Base-by-base conservation (phyloP, 139 green algal genomes). In the Chara braunii region DNA sequence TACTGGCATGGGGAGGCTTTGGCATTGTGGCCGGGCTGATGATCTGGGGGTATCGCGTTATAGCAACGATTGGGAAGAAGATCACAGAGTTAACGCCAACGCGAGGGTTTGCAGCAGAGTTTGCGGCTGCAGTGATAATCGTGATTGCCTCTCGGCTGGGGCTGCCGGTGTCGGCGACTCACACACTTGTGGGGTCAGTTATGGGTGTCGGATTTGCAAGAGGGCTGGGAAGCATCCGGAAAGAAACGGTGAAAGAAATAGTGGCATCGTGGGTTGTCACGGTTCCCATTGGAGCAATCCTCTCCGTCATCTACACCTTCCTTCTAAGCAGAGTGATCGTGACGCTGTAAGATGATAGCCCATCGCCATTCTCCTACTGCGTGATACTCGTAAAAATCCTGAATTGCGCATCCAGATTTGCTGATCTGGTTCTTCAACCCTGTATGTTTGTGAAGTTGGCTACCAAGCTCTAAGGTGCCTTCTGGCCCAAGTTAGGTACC, bases 31-130 rank as follows among this genome's bases (percentile, higher is more conserved):
- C 56, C n/a, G 63, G 63, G 22, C 55, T 72, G 9, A 31, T 68
- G 18, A 43, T 72, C 12, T 72, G 51, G 64, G 63, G 63, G 12
- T 68, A 72, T 36, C 63, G 35, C 14, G 63, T 72, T 24, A 72
- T 72, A 40, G 33, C 55, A 8, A 72, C 63, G 0, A 72, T 72
- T 26, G 63, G 63, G 18, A 24, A 72, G 63, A 63, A 63, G 37
- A 67, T 67, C 37, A 67, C 58, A 12, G 63, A 72, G 14, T 36
- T 72, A 3, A 72, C 63, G n/a, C 63, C 63, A 2, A 72, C 63
- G 23, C 58, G 58, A 5, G 63, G 63, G 3, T 72, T 72, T 32
- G 34, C 63, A 14, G 56, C 56, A 0, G 63, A 72, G 18, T 68
- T 72, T n/a, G 58, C 51, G 28, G 55, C 63, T 18, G 56, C 63